A percentile compares a stretch with the other conserved stretches of the same genome.
Evolutionary conservation across 495 filamentous ascomycete genomes (phyloP).

Genomic region (Neurospora discreta): DNA sequence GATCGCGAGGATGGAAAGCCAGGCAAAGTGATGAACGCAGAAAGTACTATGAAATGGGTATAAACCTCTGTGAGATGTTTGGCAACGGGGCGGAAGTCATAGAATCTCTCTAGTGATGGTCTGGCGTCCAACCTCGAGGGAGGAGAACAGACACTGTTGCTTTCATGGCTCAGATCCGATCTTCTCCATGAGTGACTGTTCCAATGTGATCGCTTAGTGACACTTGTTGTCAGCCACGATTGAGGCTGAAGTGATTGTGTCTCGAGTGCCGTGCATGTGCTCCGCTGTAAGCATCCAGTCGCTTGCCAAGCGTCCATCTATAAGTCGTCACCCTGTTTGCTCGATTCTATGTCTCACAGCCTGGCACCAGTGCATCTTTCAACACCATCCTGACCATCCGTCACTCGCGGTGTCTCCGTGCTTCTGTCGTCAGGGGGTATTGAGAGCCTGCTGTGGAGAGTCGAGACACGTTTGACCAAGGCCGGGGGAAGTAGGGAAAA

Average conservation of each 20-base stretch:
- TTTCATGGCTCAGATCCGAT: not conserved
- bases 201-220: not conserved
- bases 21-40: too few species aligned
- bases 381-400: not conserved
- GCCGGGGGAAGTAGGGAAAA: not conserved
- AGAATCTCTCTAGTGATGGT: not conserved
- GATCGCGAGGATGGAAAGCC: not conserved
- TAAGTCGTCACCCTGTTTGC: not conserved
- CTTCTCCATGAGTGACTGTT: not conserved
- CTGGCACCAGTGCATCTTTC: not conserved
- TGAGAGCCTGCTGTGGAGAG: not conserved
- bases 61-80: not conserved
- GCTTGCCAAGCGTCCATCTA: not conserved
- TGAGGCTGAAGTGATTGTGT: not conserved
- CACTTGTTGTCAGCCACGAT: not conserved
- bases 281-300: not conserved
- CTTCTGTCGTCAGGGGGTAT: not conserved
- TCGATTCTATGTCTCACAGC: not conserved
- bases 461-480: not conserved
- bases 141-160: not conserved
- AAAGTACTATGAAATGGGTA: too few species aligned
- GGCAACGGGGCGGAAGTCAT: not conserved
- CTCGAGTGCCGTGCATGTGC: not conserved
- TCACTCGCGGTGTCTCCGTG: not conserved
- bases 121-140: not conserved